Base-by-base conservation (phyloP, 106 monocot genomes). In the Allium sativum region DNA sequence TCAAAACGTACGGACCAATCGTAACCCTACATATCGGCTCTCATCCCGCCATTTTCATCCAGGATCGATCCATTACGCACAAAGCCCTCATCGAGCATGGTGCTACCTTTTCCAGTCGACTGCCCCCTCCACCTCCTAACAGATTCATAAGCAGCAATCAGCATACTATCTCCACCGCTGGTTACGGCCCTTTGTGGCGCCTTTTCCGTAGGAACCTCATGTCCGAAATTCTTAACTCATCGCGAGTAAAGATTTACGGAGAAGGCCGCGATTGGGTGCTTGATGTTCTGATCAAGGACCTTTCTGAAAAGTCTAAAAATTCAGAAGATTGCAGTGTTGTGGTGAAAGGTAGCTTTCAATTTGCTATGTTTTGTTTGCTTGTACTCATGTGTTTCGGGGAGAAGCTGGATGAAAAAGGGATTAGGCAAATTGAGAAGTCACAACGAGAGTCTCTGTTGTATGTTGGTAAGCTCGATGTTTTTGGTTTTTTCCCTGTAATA, bases 151-250 rank as follows among this genome's bases (percentile, higher is more conserved):
- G 52, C 62, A 48, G 15, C 54, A 63, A 71, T 63, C 45, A 21
- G 20, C 66, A 71, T 56, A 63, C 9, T 46, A 67, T 80, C 58
- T 44, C 17, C 46, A 18, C 65, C 14, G 64, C 62, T 21, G 7
- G 40, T n/a, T 81, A 81, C 13, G 80, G 76, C 10, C 70, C 70
- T 13, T 50, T 79, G n/a, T 79, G 79, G 78, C 73, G 78, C 45
- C 52, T 67, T 18, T 53, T 77, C 21, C 71, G 77, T 18, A 65
- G 72, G 21, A 77, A 77, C 22, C 72, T 72, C 13, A 59, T 54
- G n/a, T 20, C 69, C 16, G 71, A 76, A 45, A 64, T 59, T 47
- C 72, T 81, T 44, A 50, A 72, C 58, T 31, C 62, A 4, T 72
- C 72, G 2, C 72, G 68, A 4, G 46, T 69, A 42, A 62, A 57